Evolutionary conservation across 768 basidiomycete species (phyloP), one percentile per base, ranked within the genome.

Genomic region (Pisolithus marmoratus): DNA sequence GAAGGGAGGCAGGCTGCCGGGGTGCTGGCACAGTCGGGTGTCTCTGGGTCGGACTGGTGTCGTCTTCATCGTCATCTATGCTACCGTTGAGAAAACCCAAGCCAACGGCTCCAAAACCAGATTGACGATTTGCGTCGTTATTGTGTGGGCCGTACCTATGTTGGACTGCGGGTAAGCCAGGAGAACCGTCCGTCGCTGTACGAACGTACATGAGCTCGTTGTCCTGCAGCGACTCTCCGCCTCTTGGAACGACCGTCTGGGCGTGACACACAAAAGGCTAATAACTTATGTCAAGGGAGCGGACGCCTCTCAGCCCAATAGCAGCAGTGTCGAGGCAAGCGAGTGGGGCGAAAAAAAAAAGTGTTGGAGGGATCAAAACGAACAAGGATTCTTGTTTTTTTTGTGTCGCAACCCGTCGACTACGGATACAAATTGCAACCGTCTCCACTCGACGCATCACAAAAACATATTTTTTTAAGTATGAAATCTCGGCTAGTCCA

Each of bases 71-170:
- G 50, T 73, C 71, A 52, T 72, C 74, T 69, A 74, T 68, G 59
- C 63, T 63, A 27, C 64, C 71, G 57, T 72, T 70, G 70, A 78
- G 70, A 48, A 75, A 66, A 48, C 74, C 77, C n/a, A 64, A 70
- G 5, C 81, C 77, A 17, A 82, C 64, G 23, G 75, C 79, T 48
- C 75, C 79, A 38, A 81, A 70, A 47, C 80, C 82, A 41, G 79
- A 80, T 54, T 74, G 72, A 48, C 81, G 75, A 54, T 72, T 73
- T 45, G 62, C 55, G 45, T 61, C 63, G 53, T 65, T 67, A 38
- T 68, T 68, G 45, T 83, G 62, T 65, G 84, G 84, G 62, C 75
- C 77, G 70, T 85, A 22, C 79, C 57, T 89, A 87, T 58, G 85
- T 87, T 62, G 63, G 78, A 86, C 24, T 44, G 83, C 80, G 64